Percentiles rank a stretch among this genome's conserved stretches.
Evolutionary conservation across 352 stramenopile species (phyloP).

Genomic region (Chrysophaeum taylorii): DNA sequence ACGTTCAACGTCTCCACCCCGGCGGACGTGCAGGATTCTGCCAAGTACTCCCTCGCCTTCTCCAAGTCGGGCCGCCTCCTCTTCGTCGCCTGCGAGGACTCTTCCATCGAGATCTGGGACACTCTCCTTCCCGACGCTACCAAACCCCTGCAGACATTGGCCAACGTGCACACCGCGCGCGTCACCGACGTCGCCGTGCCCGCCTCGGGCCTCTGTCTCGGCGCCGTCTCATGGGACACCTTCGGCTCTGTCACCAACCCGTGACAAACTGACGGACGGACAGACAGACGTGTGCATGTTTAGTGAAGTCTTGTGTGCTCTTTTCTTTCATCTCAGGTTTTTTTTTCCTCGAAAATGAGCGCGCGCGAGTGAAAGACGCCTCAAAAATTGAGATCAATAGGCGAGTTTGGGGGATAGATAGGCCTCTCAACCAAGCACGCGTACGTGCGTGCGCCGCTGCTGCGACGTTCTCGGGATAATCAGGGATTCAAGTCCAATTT

Average conservation of each 20-base stretch:
- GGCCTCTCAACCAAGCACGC: too few species aligned
- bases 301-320: too few species aligned
- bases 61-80: not conserved
- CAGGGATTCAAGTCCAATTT: too few species aligned
- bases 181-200: not conserved
- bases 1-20: not conserved
- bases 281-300: too few species aligned
- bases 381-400: too few species aligned
- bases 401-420: too few species aligned
- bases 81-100: not conserved
- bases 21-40: not conserved
- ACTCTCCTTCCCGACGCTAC: not conserved
- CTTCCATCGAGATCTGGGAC: slow-evolving; percentile 8
- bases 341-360: too few species aligned
- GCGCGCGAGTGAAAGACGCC: too few species aligned
- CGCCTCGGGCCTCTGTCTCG: not conserved
- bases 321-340: too few species aligned
- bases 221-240: not conserved
- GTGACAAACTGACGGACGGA: too few species aligned
- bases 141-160: not conserved
- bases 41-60: not conserved
- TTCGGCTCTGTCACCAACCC: not conserved
- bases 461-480: too few species aligned
- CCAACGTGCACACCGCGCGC: not conserved
- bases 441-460: too few species aligned